Evolutionary conservation across 768 basidiomycete species (phyloP), one percentile per base, ranked within the genome.

Genomic region (Lentinula sp.): DNA sequence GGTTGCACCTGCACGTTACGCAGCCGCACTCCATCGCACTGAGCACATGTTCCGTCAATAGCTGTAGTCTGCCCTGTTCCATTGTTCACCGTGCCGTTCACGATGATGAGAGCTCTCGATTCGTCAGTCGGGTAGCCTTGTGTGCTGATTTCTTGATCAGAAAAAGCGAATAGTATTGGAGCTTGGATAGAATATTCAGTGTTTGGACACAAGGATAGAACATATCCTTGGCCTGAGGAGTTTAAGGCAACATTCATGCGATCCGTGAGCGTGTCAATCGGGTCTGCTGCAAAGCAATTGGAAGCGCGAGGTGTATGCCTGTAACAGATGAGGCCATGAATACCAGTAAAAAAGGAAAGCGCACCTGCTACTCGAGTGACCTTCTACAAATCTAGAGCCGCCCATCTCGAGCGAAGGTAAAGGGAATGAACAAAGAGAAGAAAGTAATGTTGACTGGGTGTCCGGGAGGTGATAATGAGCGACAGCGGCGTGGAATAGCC

Each of bases 71-170:
- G 88, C 2, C 88, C 87, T 35, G 76, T 71, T 8, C 85, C 86
- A 66, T 88, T 81, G 13, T 70, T 64, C 0, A 86, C 80, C 10
- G 86, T 78, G 1, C 92, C 93, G 64, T 73, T 73, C 9, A 94
- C 87, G 39, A 86, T 77, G 15, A 95, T 78, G 3, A 79, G 83
- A 5, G 93, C 93, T 62, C 93, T 79, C 9, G 78, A 76, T 57
- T 80, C 75, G 21, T 79, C 89, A 0, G 79, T 83, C 0, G 93
- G 93, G 63, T 92, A 89, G 15, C 89, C 90, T 5, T 78, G 66
- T 0, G 93, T 95, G 65, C 84, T 89, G 51, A 95, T 93, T 73
- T 94, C 93, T 72, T 95, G 87, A 65, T 86, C 76, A 0, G 81
- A 76, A 10, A 84, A 80, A 0, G 84, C 77, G 65, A 91, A 92